Conservation (phyloP, 163 green algal genomes). For the Chlorella variabilis region DNA sequence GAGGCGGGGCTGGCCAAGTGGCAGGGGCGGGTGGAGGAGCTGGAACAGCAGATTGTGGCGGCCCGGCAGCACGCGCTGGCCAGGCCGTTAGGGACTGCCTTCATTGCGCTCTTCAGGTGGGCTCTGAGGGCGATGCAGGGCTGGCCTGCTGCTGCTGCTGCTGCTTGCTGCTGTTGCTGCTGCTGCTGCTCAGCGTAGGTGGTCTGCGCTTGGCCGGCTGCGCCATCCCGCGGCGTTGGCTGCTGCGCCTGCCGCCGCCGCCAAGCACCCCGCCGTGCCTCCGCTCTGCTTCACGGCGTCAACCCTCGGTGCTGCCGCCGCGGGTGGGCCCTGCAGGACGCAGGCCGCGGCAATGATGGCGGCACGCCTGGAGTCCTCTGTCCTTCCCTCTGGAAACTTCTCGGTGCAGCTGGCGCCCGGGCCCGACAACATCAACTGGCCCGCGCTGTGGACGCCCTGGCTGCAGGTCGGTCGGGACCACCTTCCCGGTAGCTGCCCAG, state of each 20-base stretch:
- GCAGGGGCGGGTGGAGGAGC: neutral
- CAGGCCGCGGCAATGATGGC: neutral
- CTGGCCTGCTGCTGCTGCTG: too few species aligned
- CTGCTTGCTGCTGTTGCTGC: too few species aligned
- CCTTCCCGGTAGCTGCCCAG: too few species aligned
- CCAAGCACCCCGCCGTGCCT: too few species aligned
- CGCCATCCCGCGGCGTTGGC: too few species aligned
- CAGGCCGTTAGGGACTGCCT: slow-evolving; percentile 19
- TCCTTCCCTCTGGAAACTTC: neutral
- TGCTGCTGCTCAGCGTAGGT: too few species aligned
- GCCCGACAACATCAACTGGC: slow-evolving; percentile 28
- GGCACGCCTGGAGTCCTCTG: neutral
- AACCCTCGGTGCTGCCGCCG: neutral
- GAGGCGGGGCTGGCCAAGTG: neutral
- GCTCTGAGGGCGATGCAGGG: neutral
- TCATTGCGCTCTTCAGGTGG: slow-evolving; percentile 27
- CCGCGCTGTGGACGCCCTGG: slow-evolving; percentile 19
- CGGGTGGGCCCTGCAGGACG: neutral
- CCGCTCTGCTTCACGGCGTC: too few species aligned
- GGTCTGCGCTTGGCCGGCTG: too few species aligned
- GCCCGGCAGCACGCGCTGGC: slow-evolving; percentile 2
- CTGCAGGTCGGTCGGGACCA: neutral
- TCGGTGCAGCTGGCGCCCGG: neutral
- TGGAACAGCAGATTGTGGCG: neutral
- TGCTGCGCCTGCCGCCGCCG: too few species aligned